Evolutionary conservation across 2,329 filamentous ascomycete species (phyloP).

Genomic region (Penicillium sclerotiorum): DNA sequence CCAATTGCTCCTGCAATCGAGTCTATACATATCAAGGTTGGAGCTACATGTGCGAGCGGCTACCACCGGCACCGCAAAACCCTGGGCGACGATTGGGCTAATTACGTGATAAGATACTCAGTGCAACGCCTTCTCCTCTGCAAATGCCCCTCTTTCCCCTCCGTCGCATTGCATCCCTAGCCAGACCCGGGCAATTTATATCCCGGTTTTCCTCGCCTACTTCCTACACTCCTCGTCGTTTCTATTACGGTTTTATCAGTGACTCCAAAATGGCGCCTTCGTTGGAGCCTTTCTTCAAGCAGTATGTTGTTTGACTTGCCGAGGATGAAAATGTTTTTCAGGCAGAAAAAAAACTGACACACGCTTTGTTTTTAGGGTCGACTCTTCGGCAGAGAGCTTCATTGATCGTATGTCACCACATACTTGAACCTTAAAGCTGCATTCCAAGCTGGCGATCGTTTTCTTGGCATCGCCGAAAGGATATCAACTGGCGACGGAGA

Average conservation of each 20-base stretch:
- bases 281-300: slow-evolving; percentile 88
- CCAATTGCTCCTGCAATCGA: neutral
- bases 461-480: neutral
- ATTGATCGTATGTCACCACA: slow-evolving; percentile 67
- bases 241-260: slow-evolving; percentile 50
- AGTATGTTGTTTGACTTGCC: slow-evolving; percentile 49
- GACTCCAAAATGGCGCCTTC: slow-evolving; percentile 79
- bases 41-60: slow-evolving; percentile 8
- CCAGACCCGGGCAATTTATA: slow-evolving; percentile 20
- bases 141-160: slow-evolving; percentile 41
- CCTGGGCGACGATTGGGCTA: slow-evolving; percentile 2
- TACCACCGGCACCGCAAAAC: slow-evolving; percentile 15
- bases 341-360: slow-evolving; percentile 5
- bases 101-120: slow-evolving; percentile 30
- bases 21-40: neutral
- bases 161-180: slow-evolving; percentile 32
- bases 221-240: slow-evolving; percentile 31
- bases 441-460: no score
- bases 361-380: slow-evolving; percentile 56
- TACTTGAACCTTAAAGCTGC: slow-evolving; percentile 3
- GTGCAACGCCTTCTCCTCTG: neutral
- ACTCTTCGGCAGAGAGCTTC: slow-evolving; percentile 75
- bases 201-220: slow-evolving; percentile 17
- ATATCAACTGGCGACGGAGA: neutral
- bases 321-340: neutral